These are phyloP conservation scores for Trichoderma asperellum DNA, from an alignment of 2,329 filamentous ascomycete genomes.

Conservation along the genomic window DNA sequence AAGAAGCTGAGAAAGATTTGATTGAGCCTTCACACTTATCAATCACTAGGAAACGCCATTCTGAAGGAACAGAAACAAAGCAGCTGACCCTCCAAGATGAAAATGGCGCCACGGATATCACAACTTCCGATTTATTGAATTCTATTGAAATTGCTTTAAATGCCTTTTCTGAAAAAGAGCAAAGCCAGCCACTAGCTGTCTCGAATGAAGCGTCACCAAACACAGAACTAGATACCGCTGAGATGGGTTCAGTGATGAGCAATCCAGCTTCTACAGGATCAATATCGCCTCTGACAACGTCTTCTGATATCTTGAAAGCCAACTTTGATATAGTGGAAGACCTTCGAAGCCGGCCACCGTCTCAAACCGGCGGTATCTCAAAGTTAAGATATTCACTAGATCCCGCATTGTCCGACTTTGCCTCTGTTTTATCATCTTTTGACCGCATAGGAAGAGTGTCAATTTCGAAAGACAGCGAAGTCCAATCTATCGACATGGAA, in stretches of 20 bases:
- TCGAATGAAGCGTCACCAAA: not conserved
- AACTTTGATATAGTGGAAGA: not conserved
- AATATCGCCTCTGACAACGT: not conserved
- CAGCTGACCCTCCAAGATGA: not conserved
- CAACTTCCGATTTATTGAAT: not conserved
- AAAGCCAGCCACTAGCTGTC: not conserved
- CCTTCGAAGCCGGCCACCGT: constrained; percentile 21
- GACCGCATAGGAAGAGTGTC: constrained; percentile 36
- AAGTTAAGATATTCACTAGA: constrained; percentile 32
- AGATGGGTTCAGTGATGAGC: constrained; percentile 8
- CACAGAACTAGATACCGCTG: not conserved
- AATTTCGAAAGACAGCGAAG: constrained; percentile 29
- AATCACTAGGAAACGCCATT: not conserved
- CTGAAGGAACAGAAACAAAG: not conserved
- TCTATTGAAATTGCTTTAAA: not conserved
- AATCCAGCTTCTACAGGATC: not conserved
- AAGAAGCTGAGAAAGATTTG: not conserved
- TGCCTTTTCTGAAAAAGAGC: constrained; percentile 3
- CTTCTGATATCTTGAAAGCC: constrained; percentile 25
- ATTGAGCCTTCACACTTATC: not conserved
- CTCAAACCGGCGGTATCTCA: constrained; percentile 28
- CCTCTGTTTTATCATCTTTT: constrained; percentile 38
- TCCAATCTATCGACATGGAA: not conserved
- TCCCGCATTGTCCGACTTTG: constrained; percentile 36
- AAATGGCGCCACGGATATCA: not conserved